Evolutionary conservation across 192 early-diverging fungal genomes (phyloP).

Genomic region (Spinellus fusiger): DNA sequence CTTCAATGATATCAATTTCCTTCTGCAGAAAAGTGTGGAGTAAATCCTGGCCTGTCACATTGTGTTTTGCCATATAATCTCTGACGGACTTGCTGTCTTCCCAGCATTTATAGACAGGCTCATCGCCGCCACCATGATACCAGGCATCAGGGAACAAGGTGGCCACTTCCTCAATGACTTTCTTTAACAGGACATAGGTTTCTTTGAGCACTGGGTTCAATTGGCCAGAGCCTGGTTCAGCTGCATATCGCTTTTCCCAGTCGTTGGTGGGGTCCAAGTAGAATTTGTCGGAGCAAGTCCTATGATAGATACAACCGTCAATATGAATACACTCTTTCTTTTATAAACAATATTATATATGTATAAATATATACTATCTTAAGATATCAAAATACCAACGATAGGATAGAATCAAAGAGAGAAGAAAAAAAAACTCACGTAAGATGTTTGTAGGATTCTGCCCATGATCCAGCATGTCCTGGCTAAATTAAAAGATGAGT

Average conservation of each 20-base stretch:
- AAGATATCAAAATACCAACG: too few relatives aligned
- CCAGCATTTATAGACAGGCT: slow-evolving; percentile 71
- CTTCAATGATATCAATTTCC: slow-evolving; percentile 35
- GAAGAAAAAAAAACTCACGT: slow-evolving; percentile 21
- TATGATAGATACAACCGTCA: background rate
- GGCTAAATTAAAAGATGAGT: slow-evolving; percentile 38
- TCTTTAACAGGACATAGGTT: slow-evolving; percentile 56
- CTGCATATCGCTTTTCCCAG: slow-evolving; percentile 47
- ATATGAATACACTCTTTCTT: background rate
- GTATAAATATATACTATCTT: too few relatives aligned
- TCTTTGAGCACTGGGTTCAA: slow-evolving; percentile 62
- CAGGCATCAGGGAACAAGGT: slow-evolving; percentile 62
- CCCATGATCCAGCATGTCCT: slow-evolving; percentile 64
- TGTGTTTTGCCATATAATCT: slow-evolving; percentile 31
- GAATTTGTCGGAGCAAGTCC: slow-evolving; percentile 27
- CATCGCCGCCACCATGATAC: slow-evolving; percentile 76
- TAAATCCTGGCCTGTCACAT: slow-evolving; percentile 21
- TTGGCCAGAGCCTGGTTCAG: slow-evolving; percentile 79
- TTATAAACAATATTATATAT: too few relatives aligned
- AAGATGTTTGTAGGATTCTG: slow-evolving; percentile 15
- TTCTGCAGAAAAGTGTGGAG: slow-evolving; percentile 38
- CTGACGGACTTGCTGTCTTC: slow-evolving; percentile 32
- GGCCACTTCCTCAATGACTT: slow-evolving; percentile 62
- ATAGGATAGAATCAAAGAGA: too few relatives aligned
- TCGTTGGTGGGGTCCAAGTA: slow-evolving; percentile 34